Percentiles rank a stretch among this genome's conserved stretches.
Evolutionary conservation across 2,329 filamentous ascomycete species (phyloP).

Genomic region (Colletotrichum sojae): DNA sequence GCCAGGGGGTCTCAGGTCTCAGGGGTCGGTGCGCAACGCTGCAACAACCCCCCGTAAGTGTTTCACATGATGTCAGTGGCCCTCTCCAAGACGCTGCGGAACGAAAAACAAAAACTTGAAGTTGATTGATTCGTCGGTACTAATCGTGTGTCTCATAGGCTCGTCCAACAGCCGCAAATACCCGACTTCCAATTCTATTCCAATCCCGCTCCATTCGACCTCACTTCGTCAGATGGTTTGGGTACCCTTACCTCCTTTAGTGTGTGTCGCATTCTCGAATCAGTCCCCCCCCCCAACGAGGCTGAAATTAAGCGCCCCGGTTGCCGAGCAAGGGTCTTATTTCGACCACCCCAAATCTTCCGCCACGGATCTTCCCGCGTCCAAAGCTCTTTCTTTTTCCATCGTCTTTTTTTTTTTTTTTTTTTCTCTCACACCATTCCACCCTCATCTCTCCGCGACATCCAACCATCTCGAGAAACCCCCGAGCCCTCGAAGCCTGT

Average conservation of each 20-base stretch:
- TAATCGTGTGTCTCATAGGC: slow-evolving; percentile 9
- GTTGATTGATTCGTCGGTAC: slow-evolving; percentile 14
- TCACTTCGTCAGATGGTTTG: not conserved
- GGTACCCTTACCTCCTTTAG: too few relatives aligned
- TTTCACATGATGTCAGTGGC: slow-evolving; percentile 41
- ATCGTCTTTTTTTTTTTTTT: too few relatives aligned
- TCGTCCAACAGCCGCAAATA: slow-evolving; percentile 24
- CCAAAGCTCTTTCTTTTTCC: slow-evolving; percentile 24
- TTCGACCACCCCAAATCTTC: slow-evolving; percentile 3
- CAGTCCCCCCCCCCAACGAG: slow-evolving; percentile 24
- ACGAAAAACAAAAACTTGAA: not conserved
- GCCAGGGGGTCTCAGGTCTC: slow-evolving; percentile 27
- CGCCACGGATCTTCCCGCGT: slow-evolving; percentile 23
- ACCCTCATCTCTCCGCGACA: not conserved
- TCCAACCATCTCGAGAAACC: not conserved
- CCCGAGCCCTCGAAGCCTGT: not conserved
- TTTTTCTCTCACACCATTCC: not conserved
- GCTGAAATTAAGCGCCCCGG: slow-evolving; percentile 30
- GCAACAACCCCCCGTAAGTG: slow-evolving; percentile 1
- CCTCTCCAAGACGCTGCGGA: not conserved
- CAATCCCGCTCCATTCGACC: too few relatives aligned
- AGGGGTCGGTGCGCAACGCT: not conserved
- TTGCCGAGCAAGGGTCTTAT: slow-evolving; percentile 38
- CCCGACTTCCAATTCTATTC: slow-evolving; percentile 5
- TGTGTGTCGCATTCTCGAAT: not conserved